phyloP scores from a whole-genome alignment of 2,329 filamentous ascomycete genomes.

The Aspergillus caelatus region DNA sequence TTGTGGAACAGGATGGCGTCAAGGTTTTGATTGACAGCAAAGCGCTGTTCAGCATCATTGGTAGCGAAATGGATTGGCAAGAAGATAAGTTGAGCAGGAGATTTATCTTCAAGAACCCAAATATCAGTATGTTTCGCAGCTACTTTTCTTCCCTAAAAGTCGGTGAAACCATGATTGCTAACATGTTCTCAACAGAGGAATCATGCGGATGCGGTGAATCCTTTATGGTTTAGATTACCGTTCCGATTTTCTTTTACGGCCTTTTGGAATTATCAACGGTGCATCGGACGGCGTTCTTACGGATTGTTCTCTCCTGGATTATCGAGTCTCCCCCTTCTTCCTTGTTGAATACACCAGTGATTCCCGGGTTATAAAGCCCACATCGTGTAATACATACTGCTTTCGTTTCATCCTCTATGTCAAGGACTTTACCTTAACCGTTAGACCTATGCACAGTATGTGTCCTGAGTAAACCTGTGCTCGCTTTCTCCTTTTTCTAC shows the following conservation, averaged over 20 bases:
- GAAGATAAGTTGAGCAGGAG: conserved; percentile 91
- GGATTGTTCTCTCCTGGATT: conserved; percentile 13
- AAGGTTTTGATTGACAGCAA: conserved; percentile 97
- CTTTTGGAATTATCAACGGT: conserved; percentile 29
- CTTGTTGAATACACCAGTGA: conserved; percentile 19
- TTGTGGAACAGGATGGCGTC: conserved; percentile 93
- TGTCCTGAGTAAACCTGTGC: background rate
- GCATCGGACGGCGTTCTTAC: conserved; percentile 42
- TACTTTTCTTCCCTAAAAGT: background rate
- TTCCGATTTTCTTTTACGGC: conserved; percentile 15
- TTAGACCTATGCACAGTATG: background rate
- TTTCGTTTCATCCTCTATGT: conserved; percentile 10
- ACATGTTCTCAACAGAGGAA: conserved; percentile 68
- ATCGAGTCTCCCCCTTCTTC: conserved; percentile 9
- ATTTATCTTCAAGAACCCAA: conserved; percentile 95
- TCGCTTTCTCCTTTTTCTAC: background rate
- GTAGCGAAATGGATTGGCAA: conserved; percentile 98
- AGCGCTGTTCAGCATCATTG: conserved; percentile 95
- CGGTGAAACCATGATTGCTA: conserved; percentile 19
- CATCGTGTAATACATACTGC: conserved; percentile 14
- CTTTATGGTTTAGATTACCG: conserved; percentile 70
- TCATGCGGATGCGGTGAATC: conserved; percentile 96
- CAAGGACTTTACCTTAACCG: background rate
- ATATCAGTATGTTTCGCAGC: conserved; percentile 79
- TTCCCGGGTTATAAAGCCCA: conserved; percentile 20